phyloP scores from a whole-genome alignment of 345 rosid species.

The Melaleuca quinquenervia region DNA sequence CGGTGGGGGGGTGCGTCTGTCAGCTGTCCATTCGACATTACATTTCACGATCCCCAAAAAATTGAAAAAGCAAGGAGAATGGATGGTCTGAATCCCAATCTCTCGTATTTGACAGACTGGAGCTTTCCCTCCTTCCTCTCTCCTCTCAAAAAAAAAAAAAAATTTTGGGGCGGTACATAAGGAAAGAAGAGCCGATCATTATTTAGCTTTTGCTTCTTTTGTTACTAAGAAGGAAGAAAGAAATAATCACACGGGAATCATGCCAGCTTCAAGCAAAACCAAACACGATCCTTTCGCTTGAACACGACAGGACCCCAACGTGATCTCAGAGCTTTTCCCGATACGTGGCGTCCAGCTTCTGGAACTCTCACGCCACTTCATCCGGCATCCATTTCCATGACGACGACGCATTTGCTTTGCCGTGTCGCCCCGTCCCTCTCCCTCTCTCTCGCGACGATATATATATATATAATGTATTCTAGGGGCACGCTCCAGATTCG shows the following conservation, averaged over 20 bases:
- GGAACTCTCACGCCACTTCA: no score
- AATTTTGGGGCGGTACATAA: background rate
- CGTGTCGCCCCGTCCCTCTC: no score
- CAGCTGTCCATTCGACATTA: background rate
- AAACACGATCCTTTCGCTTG: background rate
- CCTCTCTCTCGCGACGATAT: background rate
- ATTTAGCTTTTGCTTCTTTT: background rate
- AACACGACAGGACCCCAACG: background rate
- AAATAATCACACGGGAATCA: background rate
- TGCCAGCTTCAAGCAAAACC: background rate
- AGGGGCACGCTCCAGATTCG: background rate
- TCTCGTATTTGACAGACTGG: background rate
- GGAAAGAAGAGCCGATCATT: background rate
- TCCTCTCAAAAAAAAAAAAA: no score
- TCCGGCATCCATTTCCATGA: background rate
- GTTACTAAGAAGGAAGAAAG: background rate
- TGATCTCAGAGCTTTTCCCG: background rate
- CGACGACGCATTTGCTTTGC: background rate
- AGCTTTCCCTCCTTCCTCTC: background rate
- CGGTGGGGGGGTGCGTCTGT: background rate
- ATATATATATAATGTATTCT: no score
- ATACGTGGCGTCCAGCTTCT: background rate
- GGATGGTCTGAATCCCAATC: background rate
- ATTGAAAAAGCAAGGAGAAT: background rate
- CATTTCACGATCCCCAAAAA: background rate